Evolutionary conservation across 2,329 filamentous ascomycete species (phyloP).

Genomic region (Zymoseptoria ardabiliae): DNA sequence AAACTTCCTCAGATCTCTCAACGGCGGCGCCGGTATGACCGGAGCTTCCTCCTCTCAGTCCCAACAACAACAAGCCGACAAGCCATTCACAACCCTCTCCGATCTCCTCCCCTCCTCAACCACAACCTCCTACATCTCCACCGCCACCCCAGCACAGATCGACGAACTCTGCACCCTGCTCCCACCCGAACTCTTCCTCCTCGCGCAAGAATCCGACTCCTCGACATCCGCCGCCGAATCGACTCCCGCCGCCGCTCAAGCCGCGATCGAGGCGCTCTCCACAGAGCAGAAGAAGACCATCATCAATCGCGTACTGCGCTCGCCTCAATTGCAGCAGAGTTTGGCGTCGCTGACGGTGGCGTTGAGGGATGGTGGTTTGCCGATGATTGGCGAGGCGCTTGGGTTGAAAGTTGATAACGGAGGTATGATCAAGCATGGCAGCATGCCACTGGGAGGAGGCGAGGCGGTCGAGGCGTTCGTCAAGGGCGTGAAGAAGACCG

Average conservation of each 20-base stretch:
- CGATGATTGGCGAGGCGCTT: slow-evolving; percentile 81
- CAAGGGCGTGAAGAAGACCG: slow-evolving; percentile 74
- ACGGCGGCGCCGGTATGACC: slow-evolving; percentile 41
- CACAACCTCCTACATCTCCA: slow-evolving; percentile 70
- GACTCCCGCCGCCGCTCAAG: slow-evolving; percentile 53
- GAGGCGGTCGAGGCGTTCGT: slow-evolving; percentile 89
- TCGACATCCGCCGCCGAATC: slow-evolving; percentile 57
- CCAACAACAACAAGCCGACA: slow-evolving; percentile 45
- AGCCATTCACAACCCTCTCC: slow-evolving; percentile 72
- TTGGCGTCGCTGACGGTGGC: slow-evolving; percentile 79
- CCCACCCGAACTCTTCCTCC: slow-evolving; percentile 68
- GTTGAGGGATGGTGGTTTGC: slow-evolving; percentile 80
- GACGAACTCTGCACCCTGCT: slow-evolving; percentile 71
- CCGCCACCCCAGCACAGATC: slow-evolving; percentile 55
- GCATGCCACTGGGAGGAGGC: slow-evolving; percentile 77
- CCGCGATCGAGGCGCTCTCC: slow-evolving; percentile 66
- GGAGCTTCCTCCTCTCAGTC: slow-evolving; percentile 13
- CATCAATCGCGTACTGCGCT: slow-evolving; percentile 73
- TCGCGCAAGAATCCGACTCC: slow-evolving; percentile 58
- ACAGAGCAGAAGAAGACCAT: slow-evolving; percentile 71
- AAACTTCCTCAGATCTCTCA: slow-evolving; percentile 79
- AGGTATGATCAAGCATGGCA: slow-evolving; percentile 70
- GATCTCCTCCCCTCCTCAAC: slow-evolving; percentile 74
- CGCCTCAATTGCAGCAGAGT: slow-evolving; percentile 85
- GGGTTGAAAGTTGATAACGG: slow-evolving; percentile 73